Percentiles rank a stretch among this genome's conserved stretches.
Evolutionary conservation across 169 alveolate species (phyloP).

Genomic region (Blepharisma undulans): DNA sequence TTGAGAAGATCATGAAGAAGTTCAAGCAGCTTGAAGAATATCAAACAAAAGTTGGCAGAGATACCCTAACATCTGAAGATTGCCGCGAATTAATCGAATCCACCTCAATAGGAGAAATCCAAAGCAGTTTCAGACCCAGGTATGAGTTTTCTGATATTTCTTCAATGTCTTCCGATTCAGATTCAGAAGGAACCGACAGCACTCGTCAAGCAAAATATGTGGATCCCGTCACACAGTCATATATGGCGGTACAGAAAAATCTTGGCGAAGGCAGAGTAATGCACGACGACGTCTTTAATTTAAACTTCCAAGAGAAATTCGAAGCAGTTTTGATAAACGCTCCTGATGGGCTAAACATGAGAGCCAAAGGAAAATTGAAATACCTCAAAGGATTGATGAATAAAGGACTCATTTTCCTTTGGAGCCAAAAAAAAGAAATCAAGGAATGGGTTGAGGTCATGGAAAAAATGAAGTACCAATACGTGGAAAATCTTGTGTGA

Average conservation of each 20-base stretch:
- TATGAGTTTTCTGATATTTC: neutral
- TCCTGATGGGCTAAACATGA: neutral
- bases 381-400: slow-evolving; percentile 48
- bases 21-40: slow-evolving; percentile 37
- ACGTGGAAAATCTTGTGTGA: slow-evolving; percentile 65
- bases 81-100: slow-evolving; percentile 40
- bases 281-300: neutral
- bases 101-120: slow-evolving; percentile 18
- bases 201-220: slow-evolving; percentile 2
- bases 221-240: slow-evolving; percentile 40
- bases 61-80: slow-evolving; percentile 36
- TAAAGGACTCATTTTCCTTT: slow-evolving; percentile 59
- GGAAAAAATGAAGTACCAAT: slow-evolving; percentile 45
- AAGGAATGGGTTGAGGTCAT: slow-evolving; percentile 50
- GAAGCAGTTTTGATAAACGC: slow-evolving; percentile 40
- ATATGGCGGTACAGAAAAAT: neutral
- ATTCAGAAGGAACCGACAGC: neutral
- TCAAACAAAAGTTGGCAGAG: slow-evolving; percentile 30
- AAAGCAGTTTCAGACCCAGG: slow-evolving; percentile 2
- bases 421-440: slow-evolving; percentile 59
- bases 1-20: slow-evolving; percentile 39
- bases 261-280: slow-evolving; percentile 8
- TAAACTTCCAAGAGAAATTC: neutral
- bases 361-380: slow-evolving; percentile 27
- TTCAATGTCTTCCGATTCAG: slow-evolving; percentile 1